Evolutionary conservation across 495 filamentous ascomycete genomes (phyloP).

Genomic region (Usnea hakonensis): DNA sequence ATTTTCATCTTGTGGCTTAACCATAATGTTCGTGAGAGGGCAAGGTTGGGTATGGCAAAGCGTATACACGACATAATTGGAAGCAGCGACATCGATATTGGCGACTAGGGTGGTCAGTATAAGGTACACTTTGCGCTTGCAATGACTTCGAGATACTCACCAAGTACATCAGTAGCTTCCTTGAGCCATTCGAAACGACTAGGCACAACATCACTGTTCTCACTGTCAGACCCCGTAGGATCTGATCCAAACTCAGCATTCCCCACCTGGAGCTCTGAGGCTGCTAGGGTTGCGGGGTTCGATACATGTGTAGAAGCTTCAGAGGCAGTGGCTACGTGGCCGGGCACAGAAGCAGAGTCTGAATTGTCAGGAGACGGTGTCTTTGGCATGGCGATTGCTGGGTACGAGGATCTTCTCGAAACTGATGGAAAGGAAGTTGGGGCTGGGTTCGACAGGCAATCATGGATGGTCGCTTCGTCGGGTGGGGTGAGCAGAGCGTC

Average conservation of each 20-base stretch:
- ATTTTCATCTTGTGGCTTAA: slow-evolving; percentile 23
- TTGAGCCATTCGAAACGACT: slow-evolving; percentile 6
- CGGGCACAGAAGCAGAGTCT: not conserved
- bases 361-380: slow-evolving; percentile 6
- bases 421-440: not conserved
- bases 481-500: slow-evolving; percentile 27
- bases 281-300: not conserved
- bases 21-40: slow-evolving; percentile 45
- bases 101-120: slow-evolving; percentile 7
- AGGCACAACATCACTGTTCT: not conserved
- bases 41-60: slow-evolving; percentile 58
- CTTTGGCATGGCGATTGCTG: slow-evolving; percentile 19
- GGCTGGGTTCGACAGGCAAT: not conserved
- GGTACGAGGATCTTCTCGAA: not conserved
- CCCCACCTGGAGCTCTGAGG: not conserved
- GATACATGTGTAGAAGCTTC: not conserved
- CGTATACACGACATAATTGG: slow-evolving; percentile 43
- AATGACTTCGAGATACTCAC: slow-evolving; percentile 16
- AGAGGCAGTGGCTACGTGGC: not conserved
- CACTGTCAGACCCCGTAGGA: slow-evolving; percentile 1
- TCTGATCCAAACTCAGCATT: not conserved
- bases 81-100: slow-evolving; percentile 2
- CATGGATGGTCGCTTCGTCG: slow-evolving; percentile 18
- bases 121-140: slow-evolving; percentile 22
- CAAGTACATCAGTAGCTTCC: slow-evolving; percentile 4